phyloP scores from a whole-genome alignment of 352 stramenopile species.

The Globisporangium emineosum region DNA sequence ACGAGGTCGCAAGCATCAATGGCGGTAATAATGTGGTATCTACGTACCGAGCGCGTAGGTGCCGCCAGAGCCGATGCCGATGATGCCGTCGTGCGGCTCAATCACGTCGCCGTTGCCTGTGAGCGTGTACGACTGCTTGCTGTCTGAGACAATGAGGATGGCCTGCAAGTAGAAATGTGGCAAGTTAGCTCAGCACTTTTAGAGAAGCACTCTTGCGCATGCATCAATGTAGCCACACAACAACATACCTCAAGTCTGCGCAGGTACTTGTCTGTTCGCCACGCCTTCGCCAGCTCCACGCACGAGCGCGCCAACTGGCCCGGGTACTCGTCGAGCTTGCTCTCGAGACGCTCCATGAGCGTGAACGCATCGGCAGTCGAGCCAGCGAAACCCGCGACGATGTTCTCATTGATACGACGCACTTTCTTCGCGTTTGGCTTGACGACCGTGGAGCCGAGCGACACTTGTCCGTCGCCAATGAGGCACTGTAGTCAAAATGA shows the following conservation, averaged over 20 bases:
- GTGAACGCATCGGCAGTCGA: slow-evolving; percentile 98
- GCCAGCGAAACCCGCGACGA: slow-evolving; percentile 96
- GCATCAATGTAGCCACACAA: neutral
- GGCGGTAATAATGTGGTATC: too few relatives aligned
- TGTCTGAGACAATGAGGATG: slow-evolving; percentile 94
- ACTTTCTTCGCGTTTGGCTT: slow-evolving; percentile 99
- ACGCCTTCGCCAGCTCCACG: slow-evolving; percentile 98
- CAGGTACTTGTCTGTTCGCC: slow-evolving; percentile 99
- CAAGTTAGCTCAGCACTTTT: neutral
- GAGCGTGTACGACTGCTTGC: slow-evolving; percentile 95
- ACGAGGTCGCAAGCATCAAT: too few relatives aligned
- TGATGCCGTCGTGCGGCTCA: slow-evolving; percentile 95
- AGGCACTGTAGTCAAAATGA: slow-evolving; percentile 59
- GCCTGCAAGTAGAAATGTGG: slow-evolving; percentile 22
- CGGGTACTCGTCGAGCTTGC: slow-evolving; percentile 97
- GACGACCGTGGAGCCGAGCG: slow-evolving; percentile 92
- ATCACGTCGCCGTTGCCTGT: slow-evolving; percentile 98
- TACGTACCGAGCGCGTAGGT: slow-evolving; percentile 91
- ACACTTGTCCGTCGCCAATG: slow-evolving; percentile 98
- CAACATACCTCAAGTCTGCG: slow-evolving; percentile 87
- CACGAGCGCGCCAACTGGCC: slow-evolving; percentile 95
- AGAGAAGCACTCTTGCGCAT: neutral
- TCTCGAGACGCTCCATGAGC: slow-evolving; percentile 97
- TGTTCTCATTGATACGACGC: slow-evolving; percentile 92
- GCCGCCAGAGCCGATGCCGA: slow-evolving; percentile 92